Conservation (phyloP, 2,329 filamentous ascomycete genomes). For the Hymenoscyphus occultus region DNA sequence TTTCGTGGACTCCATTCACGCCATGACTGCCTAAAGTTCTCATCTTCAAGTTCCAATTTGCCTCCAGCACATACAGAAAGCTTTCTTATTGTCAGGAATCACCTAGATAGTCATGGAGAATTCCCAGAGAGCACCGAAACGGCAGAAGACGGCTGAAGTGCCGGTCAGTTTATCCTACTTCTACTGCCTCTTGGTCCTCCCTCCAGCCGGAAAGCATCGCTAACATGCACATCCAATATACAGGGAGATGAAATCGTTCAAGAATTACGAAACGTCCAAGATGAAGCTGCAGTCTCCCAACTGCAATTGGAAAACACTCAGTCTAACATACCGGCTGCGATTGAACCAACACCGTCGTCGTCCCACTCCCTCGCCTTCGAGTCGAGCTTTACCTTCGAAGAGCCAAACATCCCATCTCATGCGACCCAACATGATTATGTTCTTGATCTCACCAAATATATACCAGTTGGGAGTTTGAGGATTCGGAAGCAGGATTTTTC, state of each 20-base stretch:
- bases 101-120: background rate
- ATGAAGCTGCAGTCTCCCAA: background rate
- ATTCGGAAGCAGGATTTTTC: constrained; percentile 16
- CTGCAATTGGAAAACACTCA: background rate
- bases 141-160: background rate
- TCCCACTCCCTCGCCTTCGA: constrained; percentile 3
- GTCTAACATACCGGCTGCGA: background rate
- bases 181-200: background rate
- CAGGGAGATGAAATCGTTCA: background rate
- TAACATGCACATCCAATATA: background rate
- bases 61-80: background rate
- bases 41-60: background rate
- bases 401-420: background rate
- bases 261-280: background rate
- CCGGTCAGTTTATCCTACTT: background rate
- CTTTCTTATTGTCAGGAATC: background rate
- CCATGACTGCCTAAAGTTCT: background rate
- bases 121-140: background rate
- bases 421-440: constrained; percentile 10
- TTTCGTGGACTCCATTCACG: background rate
- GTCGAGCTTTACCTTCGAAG: constrained; percentile 14
- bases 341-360: background rate
- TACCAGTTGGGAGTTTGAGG: constrained; percentile 30
- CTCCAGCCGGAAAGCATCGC: background rate
- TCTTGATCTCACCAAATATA: constrained; percentile 30